These are phyloP conservation scores for Penicillium sp. DNA, from an alignment of 2,329 filamentous ascomycete genomes.

Conservation along the genomic window DNA sequence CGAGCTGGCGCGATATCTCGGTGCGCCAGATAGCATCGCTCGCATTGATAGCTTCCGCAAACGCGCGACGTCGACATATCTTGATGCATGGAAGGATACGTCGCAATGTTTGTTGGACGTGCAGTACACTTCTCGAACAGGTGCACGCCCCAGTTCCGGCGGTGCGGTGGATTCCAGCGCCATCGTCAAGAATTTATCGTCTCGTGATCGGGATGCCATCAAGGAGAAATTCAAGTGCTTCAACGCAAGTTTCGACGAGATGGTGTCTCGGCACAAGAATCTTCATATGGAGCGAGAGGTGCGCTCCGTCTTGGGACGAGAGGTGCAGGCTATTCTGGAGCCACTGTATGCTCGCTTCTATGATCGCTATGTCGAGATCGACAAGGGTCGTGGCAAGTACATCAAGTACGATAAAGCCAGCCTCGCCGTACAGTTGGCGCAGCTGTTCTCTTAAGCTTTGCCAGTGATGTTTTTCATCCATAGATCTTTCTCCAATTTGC, in stretches of 20 bases:
- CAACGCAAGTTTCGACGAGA: conserved; percentile 86
- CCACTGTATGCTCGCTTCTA: conserved; percentile 94
- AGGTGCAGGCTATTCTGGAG: conserved; percentile 89
- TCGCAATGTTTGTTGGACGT: conserved; percentile 84
- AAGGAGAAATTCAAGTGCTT: conserved; percentile 95
- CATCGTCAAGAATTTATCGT: conserved; percentile 78
- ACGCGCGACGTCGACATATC: conserved; percentile 77
- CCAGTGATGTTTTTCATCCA: neutral
- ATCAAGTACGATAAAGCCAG: conserved; percentile 92
- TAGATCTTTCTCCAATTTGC: neutral
- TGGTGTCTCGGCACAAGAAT: conserved; percentile 77
- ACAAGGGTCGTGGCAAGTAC: conserved; percentile 97
- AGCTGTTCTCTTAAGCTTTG: conserved; percentile 22
- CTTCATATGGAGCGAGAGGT: conserved; percentile 93
- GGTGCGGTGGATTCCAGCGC: conserved; percentile 70
- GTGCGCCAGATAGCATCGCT: conserved; percentile 60
- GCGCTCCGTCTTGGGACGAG: conserved; percentile 73
- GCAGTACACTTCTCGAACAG: conserved; percentile 78
- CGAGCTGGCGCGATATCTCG: conserved; percentile 72
- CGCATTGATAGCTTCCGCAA: conserved; percentile 84
- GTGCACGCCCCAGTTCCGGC: conserved; percentile 69
- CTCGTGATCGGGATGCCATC: conserved; percentile 93
- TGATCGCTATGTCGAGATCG: conserved; percentile 95
- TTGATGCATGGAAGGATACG: conserved; percentile 85
- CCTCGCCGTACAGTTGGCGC: conserved; percentile 64